Conservation (phyloP, 2,329 filamentous ascomycete genomes). For the Penicillium sp. region DNA sequence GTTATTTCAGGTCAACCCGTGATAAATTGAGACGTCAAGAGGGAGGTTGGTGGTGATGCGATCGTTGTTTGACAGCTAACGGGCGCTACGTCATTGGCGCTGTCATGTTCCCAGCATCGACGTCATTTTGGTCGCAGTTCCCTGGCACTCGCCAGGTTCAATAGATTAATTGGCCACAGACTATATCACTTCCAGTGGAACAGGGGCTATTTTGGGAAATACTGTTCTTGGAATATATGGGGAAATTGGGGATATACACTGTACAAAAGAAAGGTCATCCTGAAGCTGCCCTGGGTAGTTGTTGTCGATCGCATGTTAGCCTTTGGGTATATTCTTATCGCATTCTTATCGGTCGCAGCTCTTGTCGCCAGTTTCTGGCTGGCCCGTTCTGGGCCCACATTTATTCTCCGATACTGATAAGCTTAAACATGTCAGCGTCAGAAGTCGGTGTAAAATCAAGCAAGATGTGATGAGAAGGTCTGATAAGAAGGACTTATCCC, state of each 20-base stretch:
- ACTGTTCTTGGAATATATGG: not conserved
- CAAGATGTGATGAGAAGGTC: too few relatives aligned
- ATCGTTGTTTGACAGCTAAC: conserved; percentile 16
- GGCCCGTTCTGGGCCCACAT: not conserved
- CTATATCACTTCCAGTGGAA: conserved; percentile 12
- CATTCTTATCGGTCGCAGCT: not conserved
- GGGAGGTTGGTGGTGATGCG: not conserved
- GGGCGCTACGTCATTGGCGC: conserved; percentile 26
- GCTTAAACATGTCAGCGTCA: not conserved
- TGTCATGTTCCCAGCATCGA: conserved; percentile 17
- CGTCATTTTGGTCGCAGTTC: conserved; percentile 26
- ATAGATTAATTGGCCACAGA: conserved; percentile 14
- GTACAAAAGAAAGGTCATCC: conserved; percentile 62
- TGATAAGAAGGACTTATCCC: too few relatives aligned
- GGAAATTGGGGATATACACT: conserved; percentile 50
- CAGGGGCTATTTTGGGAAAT: not conserved
- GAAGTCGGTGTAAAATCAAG: too few relatives aligned
- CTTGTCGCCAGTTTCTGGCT: not conserved
- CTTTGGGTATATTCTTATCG: not conserved
- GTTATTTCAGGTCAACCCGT: too few relatives aligned
- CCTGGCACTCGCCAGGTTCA: conserved; percentile 20
- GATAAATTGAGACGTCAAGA: not conserved
- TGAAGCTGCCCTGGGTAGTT: conserved; percentile 43
- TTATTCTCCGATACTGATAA: not conserved
- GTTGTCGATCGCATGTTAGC: not conserved